Conservation (phyloP, 176 grass and related monocot genomes). For the Bromus sterilis region DNA sequence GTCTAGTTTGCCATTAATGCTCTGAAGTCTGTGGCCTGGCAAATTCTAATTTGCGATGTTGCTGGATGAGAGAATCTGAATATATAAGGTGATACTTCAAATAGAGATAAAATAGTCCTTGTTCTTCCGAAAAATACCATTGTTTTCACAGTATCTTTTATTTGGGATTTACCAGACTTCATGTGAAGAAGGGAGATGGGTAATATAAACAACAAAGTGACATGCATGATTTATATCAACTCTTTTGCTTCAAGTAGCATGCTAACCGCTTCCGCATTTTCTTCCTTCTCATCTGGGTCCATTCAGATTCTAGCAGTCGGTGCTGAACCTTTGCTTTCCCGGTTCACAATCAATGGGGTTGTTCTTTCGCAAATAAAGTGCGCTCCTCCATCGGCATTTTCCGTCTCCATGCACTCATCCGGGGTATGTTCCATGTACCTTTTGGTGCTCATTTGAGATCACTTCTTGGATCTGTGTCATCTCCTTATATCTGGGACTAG, state of each 20-base stretch:
- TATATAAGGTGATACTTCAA: not conserved
- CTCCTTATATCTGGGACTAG: not conserved
- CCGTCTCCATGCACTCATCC: constrained; percentile 64
- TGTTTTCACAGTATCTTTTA: not conserved
- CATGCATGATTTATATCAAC: not conserved
- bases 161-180: not conserved
- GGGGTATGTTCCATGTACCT: constrained; percentile 46
- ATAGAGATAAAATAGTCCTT: not conserved
- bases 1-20: not conserved
- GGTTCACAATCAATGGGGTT: constrained; percentile 57
- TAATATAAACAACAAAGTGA: not conserved
- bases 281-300: not conserved
- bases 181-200: not conserved
- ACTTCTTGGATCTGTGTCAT: not conserved
- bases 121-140: not conserved
- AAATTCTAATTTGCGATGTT: not conserved
- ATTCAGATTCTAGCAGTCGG: constrained; percentile 81
- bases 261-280: not conserved
- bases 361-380: constrained; percentile 93
- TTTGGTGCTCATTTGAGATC: not conserved
- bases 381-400: constrained; percentile 77
- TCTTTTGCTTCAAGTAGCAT: constrained; percentile 1
- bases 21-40: not conserved
- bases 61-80: not conserved
- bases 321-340: constrained; percentile 66